A percentile compares a stretch with the other conserved stretches of the same genome.
Evolutionary conservation across 2,329 filamentous ascomycete genomes (phyloP).

Genomic region (Xylariales sp.): DNA sequence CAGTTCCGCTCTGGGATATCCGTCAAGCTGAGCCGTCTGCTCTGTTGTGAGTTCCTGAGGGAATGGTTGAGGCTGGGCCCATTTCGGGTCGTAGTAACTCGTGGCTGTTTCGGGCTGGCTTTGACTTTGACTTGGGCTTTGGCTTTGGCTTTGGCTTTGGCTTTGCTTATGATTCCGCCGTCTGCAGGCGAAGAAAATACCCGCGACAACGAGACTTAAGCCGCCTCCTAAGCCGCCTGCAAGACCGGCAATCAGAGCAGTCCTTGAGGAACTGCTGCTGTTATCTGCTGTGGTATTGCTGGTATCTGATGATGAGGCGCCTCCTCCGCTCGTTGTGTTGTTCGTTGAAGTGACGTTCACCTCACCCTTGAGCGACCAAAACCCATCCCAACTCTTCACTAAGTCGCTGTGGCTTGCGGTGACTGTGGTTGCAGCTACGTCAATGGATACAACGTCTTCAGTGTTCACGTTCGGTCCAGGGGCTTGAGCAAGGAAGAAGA

Average conservation of each 20-base stretch:
- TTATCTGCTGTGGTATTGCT: background rate
- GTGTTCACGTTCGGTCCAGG: constrained; percentile 23
- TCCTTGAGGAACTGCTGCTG: background rate
- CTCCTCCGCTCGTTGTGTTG: background rate
- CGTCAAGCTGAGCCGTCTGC: background rate
- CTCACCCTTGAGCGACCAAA: background rate
- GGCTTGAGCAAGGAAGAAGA: constrained; percentile 28
- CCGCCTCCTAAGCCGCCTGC: background rate
- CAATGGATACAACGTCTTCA: background rate
- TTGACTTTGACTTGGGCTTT: background rate
- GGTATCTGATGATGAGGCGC: background rate
- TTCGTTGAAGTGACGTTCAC: background rate
- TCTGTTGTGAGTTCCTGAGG: background rate
- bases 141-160: background rate
- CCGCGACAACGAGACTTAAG: background rate
- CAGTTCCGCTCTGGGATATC: background rate
- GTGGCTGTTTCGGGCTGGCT: background rate
- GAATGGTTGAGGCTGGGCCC: background rate
- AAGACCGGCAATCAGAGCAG: background rate
- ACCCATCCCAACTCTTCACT: background rate
- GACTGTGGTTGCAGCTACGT: background rate
- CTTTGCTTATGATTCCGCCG: background rate
- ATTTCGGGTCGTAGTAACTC: background rate
- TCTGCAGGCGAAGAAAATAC: background rate
- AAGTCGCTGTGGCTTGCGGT: background rate